Base-by-base conservation (phyloP, 352 stramenopile species). In the Globisporangium megalacanthum region DNA sequence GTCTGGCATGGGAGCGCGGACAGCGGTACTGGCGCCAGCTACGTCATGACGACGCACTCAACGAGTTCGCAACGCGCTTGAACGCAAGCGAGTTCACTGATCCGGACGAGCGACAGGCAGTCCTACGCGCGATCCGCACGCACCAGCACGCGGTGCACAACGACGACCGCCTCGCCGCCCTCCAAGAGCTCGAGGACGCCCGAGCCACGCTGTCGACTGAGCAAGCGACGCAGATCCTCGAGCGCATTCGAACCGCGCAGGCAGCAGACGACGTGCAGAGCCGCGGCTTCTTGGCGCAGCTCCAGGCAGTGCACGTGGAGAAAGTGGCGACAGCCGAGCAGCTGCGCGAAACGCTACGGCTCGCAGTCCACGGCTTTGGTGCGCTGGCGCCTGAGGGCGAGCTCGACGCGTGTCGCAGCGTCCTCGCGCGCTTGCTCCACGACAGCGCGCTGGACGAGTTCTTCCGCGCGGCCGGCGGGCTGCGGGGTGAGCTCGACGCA, bases 401-500 rank as follows among this genome's bases (percentile, higher is more conserved):
- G 2, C 73, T 90, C 39, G 62, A 56, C 6, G 13, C 56, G 7
- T 64, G 67, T 13, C 77, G 69, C 10, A 44, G 47, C 9, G 66
- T 53, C 25, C 60, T 91, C n/a, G 56, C 52, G 15, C 20, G 46
- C 10, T 44, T 84, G 20, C 57, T 92, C 6, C 55, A 55, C 29
- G 77, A 87, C 41, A 58, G 71, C 1, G 66, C 69, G 2, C 68
- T 95, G 31, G 83, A 93, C 50, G 86, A 94, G 11, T 93, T 96
- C 51, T 96, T 95, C 49, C 75, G 86, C 51, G 73, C 72, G 33
- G 74, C 79, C 17, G 88, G 86, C 1, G 88, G 82, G 1, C 72
- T 97, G 19, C 88, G 86, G n/a, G 52, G 53, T 3, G 87, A 95
- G 39, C 63, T 97, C 10, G 70, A 89, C 13, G 59, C 48, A 9